These are phyloP conservation scores for Fraxinus velutina DNA, from an alignment of 305 asterid genomes.

Conservation along the genomic window DNA sequence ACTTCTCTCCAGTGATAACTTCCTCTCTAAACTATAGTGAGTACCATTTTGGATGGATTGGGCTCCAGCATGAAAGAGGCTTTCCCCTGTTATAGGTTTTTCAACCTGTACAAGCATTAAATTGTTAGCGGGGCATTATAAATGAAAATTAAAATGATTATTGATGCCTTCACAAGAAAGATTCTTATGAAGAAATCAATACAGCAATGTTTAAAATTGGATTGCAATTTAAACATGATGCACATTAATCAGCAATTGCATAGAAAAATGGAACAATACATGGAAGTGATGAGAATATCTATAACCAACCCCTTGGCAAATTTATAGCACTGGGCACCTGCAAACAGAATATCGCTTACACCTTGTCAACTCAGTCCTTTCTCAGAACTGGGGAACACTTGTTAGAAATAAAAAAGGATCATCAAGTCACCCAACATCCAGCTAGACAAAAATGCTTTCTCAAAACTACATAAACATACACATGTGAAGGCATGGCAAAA, in stretches of 20 bases:
- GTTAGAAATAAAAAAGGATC: neutral
- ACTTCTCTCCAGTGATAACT: slow-evolving; percentile 33
- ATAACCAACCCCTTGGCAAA: neutral
- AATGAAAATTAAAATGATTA: slow-evolving; percentile 18
- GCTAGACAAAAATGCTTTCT: neutral
- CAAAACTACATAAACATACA: neutral
- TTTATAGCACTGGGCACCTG: neutral
- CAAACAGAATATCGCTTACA: neutral
- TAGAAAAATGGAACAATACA: neutral
- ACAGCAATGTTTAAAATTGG: neutral
- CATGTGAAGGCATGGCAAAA: neutral
- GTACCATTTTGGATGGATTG: slow-evolving; percentile 37
- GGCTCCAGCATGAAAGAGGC: slow-evolving; percentile 30
- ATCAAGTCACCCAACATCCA: neutral
- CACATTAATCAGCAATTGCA: neutral
- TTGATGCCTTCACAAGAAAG: slow-evolving; percentile 7
- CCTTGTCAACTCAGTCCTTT: neutral
- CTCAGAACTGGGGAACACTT: neutral
- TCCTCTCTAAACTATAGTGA: slow-evolving; percentile 35
- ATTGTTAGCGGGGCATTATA: slow-evolving; percentile 9
- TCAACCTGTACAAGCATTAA: slow-evolving; percentile 42
- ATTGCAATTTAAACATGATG: neutral
- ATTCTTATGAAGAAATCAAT: neutral
- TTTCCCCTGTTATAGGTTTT: slow-evolving; percentile 42
- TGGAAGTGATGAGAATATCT: neutral